A percentile compares a stretch with the other conserved stretches of the same genome.
phyloP scores from a whole-genome alignment of 2,329 filamentous ascomycete species.

The Botrytis tulipae region DNA sequence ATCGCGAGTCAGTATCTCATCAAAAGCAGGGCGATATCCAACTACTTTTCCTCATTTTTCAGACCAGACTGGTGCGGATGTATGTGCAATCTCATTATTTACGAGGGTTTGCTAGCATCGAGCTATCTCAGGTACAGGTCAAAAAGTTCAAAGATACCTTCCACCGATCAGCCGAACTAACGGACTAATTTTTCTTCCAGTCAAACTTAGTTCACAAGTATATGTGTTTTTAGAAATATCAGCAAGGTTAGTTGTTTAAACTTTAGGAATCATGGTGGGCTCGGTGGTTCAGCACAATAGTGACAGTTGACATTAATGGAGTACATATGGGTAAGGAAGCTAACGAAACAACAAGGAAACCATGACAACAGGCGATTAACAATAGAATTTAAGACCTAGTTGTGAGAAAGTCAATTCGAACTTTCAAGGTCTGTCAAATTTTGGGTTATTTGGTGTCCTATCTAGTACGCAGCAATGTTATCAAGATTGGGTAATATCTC shows the following conservation, averaged over 20 bases:
- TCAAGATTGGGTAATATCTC: conserved; percentile 19
- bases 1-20: conserved; percentile 1
- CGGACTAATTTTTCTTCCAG: background rate
- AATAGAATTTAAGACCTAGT: background rate
- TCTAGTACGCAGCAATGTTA: conserved; percentile 1
- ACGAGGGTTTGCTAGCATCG: background rate
- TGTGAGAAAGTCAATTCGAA: background rate
- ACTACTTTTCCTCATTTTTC: background rate
- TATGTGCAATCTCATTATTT: background rate
- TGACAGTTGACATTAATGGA: background rate
- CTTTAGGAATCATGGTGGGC: background rate
- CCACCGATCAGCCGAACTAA: conserved; percentile 7
- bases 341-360: background rate
- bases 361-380: background rate
- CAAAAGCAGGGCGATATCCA: background rate
- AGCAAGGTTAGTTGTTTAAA: background rate
- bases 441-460: background rate
- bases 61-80: background rate
- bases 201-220: background rate
- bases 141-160: background rate
- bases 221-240: background rate
- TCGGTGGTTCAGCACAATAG: background rate
- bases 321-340: background rate
- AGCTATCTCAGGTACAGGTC: background rate
- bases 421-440: background rate